Base-by-base conservation (phyloP, 2,329 filamentous ascomycete species). In the Tolypocladium album region DNA sequence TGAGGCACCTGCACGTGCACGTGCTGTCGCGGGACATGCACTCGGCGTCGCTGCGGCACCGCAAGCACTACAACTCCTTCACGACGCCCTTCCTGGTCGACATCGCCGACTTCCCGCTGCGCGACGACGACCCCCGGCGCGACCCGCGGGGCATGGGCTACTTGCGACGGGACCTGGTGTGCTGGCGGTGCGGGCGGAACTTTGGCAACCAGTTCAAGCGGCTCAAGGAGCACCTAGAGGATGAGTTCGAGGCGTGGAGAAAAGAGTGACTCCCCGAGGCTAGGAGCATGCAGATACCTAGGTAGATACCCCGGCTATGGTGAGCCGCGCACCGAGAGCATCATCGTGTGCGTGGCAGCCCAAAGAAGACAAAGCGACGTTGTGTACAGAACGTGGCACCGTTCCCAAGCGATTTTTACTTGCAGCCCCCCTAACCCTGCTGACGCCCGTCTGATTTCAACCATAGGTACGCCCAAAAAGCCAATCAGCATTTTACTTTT, bases 21-120 rank as follows among this genome's bases (percentile, higher is more conserved):
- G 85, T 97, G 38, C 75, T 97, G 60, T 90, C 89, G 45, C 79
- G 84, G 22, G 94, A 99, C 71, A 88, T 90, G 79, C 80, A 85
- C 67, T 91, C 88, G 43, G 80, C 83, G 13, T 81, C 80, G 55
- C 65, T 97, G 73, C 90, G 87, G 75, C 86, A 93, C 70, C 81
- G 86, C 64, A 93, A 92, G 71, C 94, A 97, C 75, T 97, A 97
- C 75, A 90, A 94, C 69, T 94, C 89, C 64, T 97, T 97, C 74
- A 86, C 84, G 39, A 95, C 92, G 58, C 82, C 83, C 4, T 99
- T 97, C 71, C 83, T 99, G 27, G 83, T 97, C 15, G 79, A 82
- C 20, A 68, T 97, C 34, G 85, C 85, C 27, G 89, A 92, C 61
- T 93, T 97, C 57, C 93, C 94, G 5, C 75, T 97, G 38, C 78